Base-by-base conservation (phyloP, 1,284 basidiomycete species). In the Flammula alnicola region DNA sequence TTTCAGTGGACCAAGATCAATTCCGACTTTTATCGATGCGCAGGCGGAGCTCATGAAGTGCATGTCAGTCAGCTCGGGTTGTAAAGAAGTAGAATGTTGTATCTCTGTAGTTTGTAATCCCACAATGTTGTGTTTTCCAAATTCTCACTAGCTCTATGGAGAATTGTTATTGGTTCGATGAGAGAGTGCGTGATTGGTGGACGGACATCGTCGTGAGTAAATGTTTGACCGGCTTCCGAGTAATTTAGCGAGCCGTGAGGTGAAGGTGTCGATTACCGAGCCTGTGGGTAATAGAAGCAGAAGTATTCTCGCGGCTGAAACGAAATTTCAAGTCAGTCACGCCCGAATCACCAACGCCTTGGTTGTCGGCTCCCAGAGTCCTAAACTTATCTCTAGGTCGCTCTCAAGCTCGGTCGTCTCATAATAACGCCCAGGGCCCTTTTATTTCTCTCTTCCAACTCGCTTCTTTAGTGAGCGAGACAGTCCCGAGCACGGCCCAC, bases 11-110 rank as follows among this genome's bases (percentile, higher is more conserved):
- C 79, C 39, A 71, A 69, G 45, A 64, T 73, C 41, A 32, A 37
- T 0, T 54, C 53, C 9, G 78, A n/a, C n/a, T n/a, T 80, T 1
- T 86, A 83, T 69, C 67, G 76, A 3, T 86, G 84, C 59, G 68
- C 71, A 2, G 84, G 78, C 9, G 84, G 84, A 0, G 7, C 48
- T 2, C 83, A 85, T 64, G 78, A 68, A 38, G 65, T 85, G 7
- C 37, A 58, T 10, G 32, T 51, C 31, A 33, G 20, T 9, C 52
- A 59, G 27, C 51, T 64, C 16, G 61, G 59, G 9, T 39, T 59
- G 35, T 54, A 49, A 45, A n/a, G n/a, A n/a, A n/a, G n/a, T n/a
- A n/a, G n/a, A n/a, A n/a, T n/a, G n/a, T n/a, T n/a, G n/a, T n/a
- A n/a, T n/a, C n/a, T n/a, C n/a, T n/a, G n/a, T n/a, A n/a, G n/a